Conservation (phyloP, 2,329 filamentous ascomycete species). For the Ilyonectria destructans region DNA sequence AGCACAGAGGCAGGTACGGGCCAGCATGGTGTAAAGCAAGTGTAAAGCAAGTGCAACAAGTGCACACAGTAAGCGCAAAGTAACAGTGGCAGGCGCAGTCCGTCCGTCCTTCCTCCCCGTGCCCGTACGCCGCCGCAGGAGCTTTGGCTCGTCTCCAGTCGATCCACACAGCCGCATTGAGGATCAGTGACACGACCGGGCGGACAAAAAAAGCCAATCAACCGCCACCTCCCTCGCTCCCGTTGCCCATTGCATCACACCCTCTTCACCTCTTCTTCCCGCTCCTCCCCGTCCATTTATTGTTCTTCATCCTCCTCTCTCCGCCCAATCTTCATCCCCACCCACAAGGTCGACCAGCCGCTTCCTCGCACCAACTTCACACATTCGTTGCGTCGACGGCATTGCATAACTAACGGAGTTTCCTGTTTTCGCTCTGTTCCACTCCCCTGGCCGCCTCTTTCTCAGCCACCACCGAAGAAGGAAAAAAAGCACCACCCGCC, state of each 20-base stretch:
- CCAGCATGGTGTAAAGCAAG: too few relatives aligned
- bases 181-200: not conserved
- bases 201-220: constrained; percentile 10
- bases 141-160: too few relatives aligned
- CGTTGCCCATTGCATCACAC: constrained; percentile 2
- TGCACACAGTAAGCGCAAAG: too few relatives aligned
- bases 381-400: not conserved
- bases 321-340: not conserved
- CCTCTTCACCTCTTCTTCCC: not conserved
- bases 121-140: not conserved
- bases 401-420: not conserved
- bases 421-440: not conserved
- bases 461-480: not conserved
- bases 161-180: constrained; percentile 6
- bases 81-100: too few relatives aligned
- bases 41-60: too few relatives aligned
- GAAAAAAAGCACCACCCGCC: not conserved
- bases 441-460: not conserved
- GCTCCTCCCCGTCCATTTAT: not conserved
- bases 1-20: too few relatives aligned
- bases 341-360: not conserved
- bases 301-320: constrained; percentile 2
- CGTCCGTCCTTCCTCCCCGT: too few relatives aligned
- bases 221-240: not conserved
- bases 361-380: not conserved